Base-by-base conservation (phyloP, 2,329 filamentous ascomycete genomes). In the Calonectria multiphialidica region DNA sequence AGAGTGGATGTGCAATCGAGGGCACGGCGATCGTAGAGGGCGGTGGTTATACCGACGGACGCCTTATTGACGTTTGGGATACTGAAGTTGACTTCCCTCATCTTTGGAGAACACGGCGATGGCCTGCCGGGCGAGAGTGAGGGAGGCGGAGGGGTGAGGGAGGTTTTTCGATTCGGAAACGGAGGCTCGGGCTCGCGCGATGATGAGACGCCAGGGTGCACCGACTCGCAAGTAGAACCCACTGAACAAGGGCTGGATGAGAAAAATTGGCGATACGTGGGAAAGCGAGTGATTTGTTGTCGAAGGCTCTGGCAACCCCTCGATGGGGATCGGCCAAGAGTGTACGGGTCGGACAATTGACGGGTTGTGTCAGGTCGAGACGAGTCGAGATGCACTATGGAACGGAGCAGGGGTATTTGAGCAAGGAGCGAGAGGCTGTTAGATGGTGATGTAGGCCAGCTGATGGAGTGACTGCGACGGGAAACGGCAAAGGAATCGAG, bases 21-120 rank as follows among this genome's bases (percentile, higher is more conserved):
- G 62, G 97, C 97, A 83, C 97, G 93, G 77, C 97, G 95, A 87
- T 99, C 97, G 85, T 99, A 99, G 74, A 99, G 91, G 83, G 97
- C 97, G 70, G 97, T 98, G 78, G 97, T 99, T 87, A 99, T 99
- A 86, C 96, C 96, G 82, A 98, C 96, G 71, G 96, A 98, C 81
- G 97, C 97, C 93, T 98, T 98, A 87, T 98, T 98, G 90, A 97
- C 95, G 90, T 97, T 98, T 67, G 97, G 96, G 84, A 98, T 98
- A 87, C 96, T 98, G 87, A 98, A 98, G 87, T 98, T 98, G 87
- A 98, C 96, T 91, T 99, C 97, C 88, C 97, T 95, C 97, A 99
- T 99, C 86, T 84, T 96, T 90, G 74, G 75, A 70, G 73, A 74
- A 74, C 76, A 74, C 73, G 73, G 70, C 72, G 73, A 72, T 73